Conservation (phyloP, 805 yeast species). For the Ogataea populi-albae region DNA sequence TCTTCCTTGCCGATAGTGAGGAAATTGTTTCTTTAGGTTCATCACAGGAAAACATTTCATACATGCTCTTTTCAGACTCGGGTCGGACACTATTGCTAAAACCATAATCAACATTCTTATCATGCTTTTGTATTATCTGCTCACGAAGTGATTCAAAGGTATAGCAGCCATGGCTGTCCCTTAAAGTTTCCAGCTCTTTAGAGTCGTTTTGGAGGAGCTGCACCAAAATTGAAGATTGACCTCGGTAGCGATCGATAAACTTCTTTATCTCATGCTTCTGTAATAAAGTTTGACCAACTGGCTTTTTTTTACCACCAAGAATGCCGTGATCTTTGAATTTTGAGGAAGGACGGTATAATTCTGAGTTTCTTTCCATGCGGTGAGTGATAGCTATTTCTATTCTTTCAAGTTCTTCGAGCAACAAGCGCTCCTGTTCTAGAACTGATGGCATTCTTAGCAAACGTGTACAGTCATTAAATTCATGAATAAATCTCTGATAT, state of each 20-base stretch:
- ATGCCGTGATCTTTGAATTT: slow-evolving; percentile 27
- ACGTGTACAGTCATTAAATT: too few relatives aligned
- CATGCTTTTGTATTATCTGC: slow-evolving; percentile 31
- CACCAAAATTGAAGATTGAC: slow-evolving; percentile 27
- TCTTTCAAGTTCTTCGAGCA: slow-evolving; percentile 64
- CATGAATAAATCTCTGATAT: not conserved
- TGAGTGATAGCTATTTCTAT: slow-evolving; percentile 65
- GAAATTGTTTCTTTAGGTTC: slow-evolving; percentile 7
- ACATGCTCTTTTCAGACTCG: slow-evolving; percentile 23
- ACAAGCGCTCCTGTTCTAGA: slow-evolving; percentile 38
- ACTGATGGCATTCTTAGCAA: slow-evolving; percentile 18
- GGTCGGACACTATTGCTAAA: slow-evolving; percentile 22
- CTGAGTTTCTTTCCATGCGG: slow-evolving; percentile 62
- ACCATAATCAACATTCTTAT: slow-evolving; percentile 23
- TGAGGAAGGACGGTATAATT: slow-evolving; percentile 37
- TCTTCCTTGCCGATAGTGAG: slow-evolving; percentile 16
- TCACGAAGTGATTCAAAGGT: slow-evolving; percentile 38
- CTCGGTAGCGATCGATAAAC: slow-evolving; percentile 46
- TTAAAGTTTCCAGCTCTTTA: slow-evolving; percentile 7
- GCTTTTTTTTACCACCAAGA: slow-evolving; percentile 37
- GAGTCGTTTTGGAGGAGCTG: slow-evolving; percentile 10
- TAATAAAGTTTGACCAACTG: slow-evolving; percentile 48
- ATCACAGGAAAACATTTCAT: slow-evolving; percentile 31
- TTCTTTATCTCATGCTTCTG: slow-evolving; percentile 67
- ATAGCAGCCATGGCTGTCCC: slow-evolving; percentile 23